Percentiles rank a stretch among this genome's conserved stretches.
These are phyloP conservation scores for Zygoascus bituminiphila DNA, from an alignment of 805 yeast genomes.

Conservation along the genomic window DNA sequence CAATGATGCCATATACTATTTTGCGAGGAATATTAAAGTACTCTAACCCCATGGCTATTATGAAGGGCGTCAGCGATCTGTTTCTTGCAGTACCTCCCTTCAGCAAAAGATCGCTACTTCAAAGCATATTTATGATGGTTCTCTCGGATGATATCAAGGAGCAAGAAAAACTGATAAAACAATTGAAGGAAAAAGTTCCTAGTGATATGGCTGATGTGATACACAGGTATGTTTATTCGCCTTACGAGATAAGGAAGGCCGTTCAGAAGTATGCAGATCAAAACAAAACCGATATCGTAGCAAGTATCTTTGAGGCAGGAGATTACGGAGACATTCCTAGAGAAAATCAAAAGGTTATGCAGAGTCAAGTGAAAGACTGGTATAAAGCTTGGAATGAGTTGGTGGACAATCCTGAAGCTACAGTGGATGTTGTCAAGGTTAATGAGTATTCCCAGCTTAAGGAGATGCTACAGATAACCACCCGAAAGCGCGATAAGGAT, in stretches of 20 bases:
- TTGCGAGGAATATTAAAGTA: slow-evolving; percentile 68
- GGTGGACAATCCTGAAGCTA: slow-evolving; percentile 17
- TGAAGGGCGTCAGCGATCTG: slow-evolving; percentile 71
- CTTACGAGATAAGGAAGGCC: slow-evolving; percentile 21
- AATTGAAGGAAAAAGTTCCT: slow-evolving; percentile 36
- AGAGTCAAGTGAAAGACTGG: slow-evolving; percentile 21
- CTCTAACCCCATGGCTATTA: slow-evolving; percentile 81
- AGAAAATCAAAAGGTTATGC: not conserved
- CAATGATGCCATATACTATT: slow-evolving; percentile 69
- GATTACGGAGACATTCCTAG: not conserved
- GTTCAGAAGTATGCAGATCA: slow-evolving; percentile 29
- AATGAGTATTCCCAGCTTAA: slow-evolving; percentile 46
- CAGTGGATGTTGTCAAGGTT: slow-evolving; percentile 27
- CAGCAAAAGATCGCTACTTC: slow-evolving; percentile 60
- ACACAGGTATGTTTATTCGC: slow-evolving; percentile 13
- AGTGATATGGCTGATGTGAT: slow-evolving; percentile 20
- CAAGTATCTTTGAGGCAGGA: slow-evolving; percentile 6
- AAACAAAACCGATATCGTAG: slow-evolving; percentile 20
- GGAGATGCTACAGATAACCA: slow-evolving; percentile 52
- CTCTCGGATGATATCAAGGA: slow-evolving; percentile 66
- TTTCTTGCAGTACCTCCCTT: slow-evolving; percentile 67
- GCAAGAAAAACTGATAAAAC: slow-evolving; percentile 45
- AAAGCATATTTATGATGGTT: slow-evolving; percentile 63
- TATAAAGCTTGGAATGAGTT: slow-evolving; percentile 31
- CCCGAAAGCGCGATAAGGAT: slow-evolving; percentile 69